A percentile compares a stretch with the other conserved stretches of the same genome.
These are phyloP conservation scores for Colletotrichum kahawae DNA, from an alignment of 2,329 filamentous ascomycete species.

Conservation along the genomic window DNA sequence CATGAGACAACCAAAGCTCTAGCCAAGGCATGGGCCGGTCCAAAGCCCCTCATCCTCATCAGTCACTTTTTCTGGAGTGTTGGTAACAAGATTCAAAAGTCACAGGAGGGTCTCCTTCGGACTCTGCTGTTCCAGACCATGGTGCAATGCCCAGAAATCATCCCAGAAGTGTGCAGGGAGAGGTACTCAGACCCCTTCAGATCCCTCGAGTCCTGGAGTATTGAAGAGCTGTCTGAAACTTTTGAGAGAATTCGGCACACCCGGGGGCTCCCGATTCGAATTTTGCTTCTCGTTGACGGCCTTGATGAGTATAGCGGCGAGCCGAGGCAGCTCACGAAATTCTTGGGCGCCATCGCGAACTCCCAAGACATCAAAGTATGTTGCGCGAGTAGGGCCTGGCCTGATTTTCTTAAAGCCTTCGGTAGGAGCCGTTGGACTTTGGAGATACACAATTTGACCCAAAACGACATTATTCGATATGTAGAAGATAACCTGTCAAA, in stretches of 20 bases:
- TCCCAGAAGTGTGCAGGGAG: neutral
- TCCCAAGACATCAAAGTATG: slow-evolving; percentile 35
- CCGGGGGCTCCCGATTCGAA: neutral
- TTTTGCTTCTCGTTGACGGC: slow-evolving; percentile 33
- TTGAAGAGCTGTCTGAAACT: slow-evolving; percentile 29
- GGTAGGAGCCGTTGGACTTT: slow-evolving; percentile 16
- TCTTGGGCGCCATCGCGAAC: slow-evolving; percentile 24
- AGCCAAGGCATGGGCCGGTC: slow-evolving; percentile 37
- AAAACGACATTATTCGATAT: slow-evolving; percentile 31
- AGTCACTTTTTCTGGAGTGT: slow-evolving; percentile 47
- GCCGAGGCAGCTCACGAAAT: slow-evolving; percentile 29
- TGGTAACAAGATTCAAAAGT: slow-evolving; percentile 42
- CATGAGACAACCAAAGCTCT: slow-evolving; percentile 25
- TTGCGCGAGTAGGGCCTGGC: slow-evolving; percentile 36
- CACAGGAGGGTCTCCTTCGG: slow-evolving; percentile 42
- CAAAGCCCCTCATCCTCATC: slow-evolving; percentile 31
- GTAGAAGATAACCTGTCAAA: neutral
- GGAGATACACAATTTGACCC: slow-evolving; percentile 31
- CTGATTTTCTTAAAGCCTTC: slow-evolving; percentile 30
- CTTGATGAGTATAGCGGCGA: slow-evolving; percentile 39
- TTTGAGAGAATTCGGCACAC: slow-evolving; percentile 11
- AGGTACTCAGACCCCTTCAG: neutral
- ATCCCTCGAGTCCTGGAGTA: slow-evolving; percentile 28
- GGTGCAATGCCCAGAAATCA: neutral
- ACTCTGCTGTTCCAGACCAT: slow-evolving; percentile 20